Evolutionary conservation across 306 rosid species (phyloP), one percentile per base, ranked within the genome.

Genomic region (Dryas octopetala): DNA sequence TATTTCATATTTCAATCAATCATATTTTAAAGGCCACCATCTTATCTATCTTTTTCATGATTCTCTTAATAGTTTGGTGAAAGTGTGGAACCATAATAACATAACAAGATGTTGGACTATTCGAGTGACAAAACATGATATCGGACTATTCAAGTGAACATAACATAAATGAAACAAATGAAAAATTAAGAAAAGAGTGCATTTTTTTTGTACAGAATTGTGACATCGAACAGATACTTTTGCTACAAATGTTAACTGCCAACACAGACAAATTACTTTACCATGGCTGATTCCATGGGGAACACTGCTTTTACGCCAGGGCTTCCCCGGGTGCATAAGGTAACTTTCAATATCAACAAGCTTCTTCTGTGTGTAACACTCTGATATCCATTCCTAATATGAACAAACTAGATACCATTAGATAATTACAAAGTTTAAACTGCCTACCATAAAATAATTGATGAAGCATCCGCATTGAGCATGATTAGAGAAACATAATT

Each of bases 351-450:
- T 91, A 53, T 91, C 98, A 54, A 88, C 60, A 52, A 95, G 95
- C 91, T 86, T 88, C 86, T 83, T 95, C 80, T 86, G 91, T 54
- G 75, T 51, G 79, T 89, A 82, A 83, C 98, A 94, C 70, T 89
- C 90, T 73, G 79, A 77, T 82, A 95, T 90, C 96, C 98, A 95
- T 81, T 90, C 98, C 98, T 95, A 80, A 66, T 59, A 73, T 50
- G 51, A 52, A 60, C 38, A 65, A 66, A 57, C 41, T 48, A 38
- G 19, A 54, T 15, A 83, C 13, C 53, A 49, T 66, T 61, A 66
- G 64, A 66, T 41, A 40, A 66, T 43, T 4, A 41, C 48, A 45
- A 70, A 14, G 70, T 15, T 51, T 43, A 69, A 62, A 71, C 19
- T 68, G 65, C 15, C 43, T 63, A 49, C 76, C 15, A 46, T 48